Base-by-base conservation (phyloP, 2,329 filamentous ascomycete genomes). In the Cladosporium sp. region DNA sequence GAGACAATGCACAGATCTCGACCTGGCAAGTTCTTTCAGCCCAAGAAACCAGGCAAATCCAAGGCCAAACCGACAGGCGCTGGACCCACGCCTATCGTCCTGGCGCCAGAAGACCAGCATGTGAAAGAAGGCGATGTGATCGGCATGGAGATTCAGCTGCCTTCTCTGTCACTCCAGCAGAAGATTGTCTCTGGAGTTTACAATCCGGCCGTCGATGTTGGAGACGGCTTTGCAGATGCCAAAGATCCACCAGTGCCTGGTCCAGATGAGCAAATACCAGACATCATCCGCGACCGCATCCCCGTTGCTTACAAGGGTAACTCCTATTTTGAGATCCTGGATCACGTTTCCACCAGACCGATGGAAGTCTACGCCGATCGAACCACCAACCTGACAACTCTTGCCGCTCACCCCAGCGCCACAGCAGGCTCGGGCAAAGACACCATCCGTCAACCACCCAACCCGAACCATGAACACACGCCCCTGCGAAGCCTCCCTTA, bases 1-100 rank as follows among this genome's bases (percentile, higher is more conserved):
- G 90, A 97, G 67, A 92, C 92, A 54, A 87, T 95, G 47, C 89
- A 93, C 72, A 89, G 93, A 74, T 96, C 91, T 55, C 83, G 92
- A 42, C 90, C 91, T n/a, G 89, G 89, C 63, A 86, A 91, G 57
- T 92, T 95, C 69, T 91, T 69, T 62, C 69, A 69, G 30, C 62
- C 70, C 7, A 65, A 60, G 41, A 64, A 63, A 38, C 33, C 53
- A 7, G 59, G 66, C 55, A 75, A 75, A 50, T 58, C 67, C 4
- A 53, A 43, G 29, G 55, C 53, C 25, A 65, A 66, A 56, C 54
- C 54, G 12, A 64, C 67, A 41, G 59, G 91, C 55, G 83, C 84
- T 0, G 78, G 85, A 1, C 61, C 62, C 4, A 50, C 57, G 13
- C 55, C 54, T 4, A 51, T 66, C 29, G 55, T 51, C 8, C 59